Base-by-base conservation (phyloP, 768 basidiomycete genomes). In the Neoboletus magnificus region DNA sequence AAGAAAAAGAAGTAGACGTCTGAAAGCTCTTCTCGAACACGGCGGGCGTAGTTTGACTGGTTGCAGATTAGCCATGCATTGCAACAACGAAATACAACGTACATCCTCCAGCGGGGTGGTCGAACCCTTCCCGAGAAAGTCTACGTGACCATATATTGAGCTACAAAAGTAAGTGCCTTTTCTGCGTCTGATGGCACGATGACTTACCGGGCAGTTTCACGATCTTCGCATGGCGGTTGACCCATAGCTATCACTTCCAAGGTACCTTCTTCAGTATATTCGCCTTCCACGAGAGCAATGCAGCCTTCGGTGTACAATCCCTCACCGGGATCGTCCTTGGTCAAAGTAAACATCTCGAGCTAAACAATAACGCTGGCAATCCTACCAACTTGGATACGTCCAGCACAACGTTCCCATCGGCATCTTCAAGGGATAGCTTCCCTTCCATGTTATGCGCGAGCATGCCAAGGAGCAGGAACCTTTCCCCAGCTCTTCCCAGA, bases 271-370 rank as follows among this genome's bases (percentile, higher is more conserved):
- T 95, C 87, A 0, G 91, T 98, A 67, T 98, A 99, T 65, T 94
- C 91, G 22, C 97, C 97, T 74, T 98, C 97, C 0, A 98, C 85
- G 16, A 99, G 81, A 1, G 93, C 93, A 70, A 98, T 90, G 55
- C 88, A 93, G 0, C 97, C 97, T 71, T 98, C 97, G 0, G 94
- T 97, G 66, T 97, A 98, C 7, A 99, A 70, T 1, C 97, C 97
- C 66, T 96, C 93, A 39, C 94, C 93, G 18, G 96, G 95, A 57
- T 90, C 89, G 70, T 95, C 84, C 83, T 86, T 61, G 44, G 16
- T 50, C 50, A 54, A 32, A 58, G 60, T 66, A 27, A 68, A 43
- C 29, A 53, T 46, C 51, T 53, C 58, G 50, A 47, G 8, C 22
- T 27, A 48, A 29, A 37, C 40, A 43, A 54, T 30, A 13, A 48